Evolutionary conservation across 371 early-diverging fungal species (phyloP).

Genomic region (Lichtheimia ramosa): DNA sequence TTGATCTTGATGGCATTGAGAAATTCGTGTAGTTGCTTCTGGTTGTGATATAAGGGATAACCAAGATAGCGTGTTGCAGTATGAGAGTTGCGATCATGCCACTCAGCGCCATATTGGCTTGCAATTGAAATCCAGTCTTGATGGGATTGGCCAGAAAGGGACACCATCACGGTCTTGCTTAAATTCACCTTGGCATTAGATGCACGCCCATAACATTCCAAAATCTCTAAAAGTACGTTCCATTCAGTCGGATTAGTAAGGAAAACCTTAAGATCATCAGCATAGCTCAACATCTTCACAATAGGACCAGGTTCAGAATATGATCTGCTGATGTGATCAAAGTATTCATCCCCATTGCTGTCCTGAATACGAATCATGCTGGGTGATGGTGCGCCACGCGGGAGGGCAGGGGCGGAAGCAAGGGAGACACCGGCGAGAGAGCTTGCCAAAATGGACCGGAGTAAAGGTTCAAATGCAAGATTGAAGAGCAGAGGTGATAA

Average conservation of each 20-base stretch:
- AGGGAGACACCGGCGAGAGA: too few relatives aligned
- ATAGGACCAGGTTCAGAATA: neutral
- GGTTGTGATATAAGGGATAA: neutral
- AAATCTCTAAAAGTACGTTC: too few relatives aligned
- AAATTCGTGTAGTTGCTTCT: neutral
- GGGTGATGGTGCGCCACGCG: too few relatives aligned
- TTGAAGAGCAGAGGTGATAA: slow-evolving; percentile 25
- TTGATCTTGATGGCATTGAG: neutral
- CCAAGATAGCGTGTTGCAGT: neutral
- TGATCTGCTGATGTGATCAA: too few relatives aligned
- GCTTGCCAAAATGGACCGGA: slow-evolving; percentile 3
- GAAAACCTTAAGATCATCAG: slow-evolving; percentile 7
- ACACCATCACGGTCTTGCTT: neutral
- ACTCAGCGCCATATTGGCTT: neutral
- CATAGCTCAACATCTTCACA: slow-evolving; percentile 2
- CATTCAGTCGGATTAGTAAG: neutral
- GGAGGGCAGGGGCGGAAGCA: too few relatives aligned
- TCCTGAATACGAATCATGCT: too few relatives aligned
- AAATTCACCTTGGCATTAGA: slow-evolving; percentile 5
- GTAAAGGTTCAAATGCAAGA: slow-evolving; percentile 29
- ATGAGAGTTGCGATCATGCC: neutral
- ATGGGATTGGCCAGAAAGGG: neutral
- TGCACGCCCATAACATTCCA: neutral
- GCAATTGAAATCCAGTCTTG: too few relatives aligned
- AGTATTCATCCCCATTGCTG: too few relatives aligned